phyloP scores from a whole-genome alignment of 1,284 basidiomycete genomes.

The Ustilago sp. region DNA sequence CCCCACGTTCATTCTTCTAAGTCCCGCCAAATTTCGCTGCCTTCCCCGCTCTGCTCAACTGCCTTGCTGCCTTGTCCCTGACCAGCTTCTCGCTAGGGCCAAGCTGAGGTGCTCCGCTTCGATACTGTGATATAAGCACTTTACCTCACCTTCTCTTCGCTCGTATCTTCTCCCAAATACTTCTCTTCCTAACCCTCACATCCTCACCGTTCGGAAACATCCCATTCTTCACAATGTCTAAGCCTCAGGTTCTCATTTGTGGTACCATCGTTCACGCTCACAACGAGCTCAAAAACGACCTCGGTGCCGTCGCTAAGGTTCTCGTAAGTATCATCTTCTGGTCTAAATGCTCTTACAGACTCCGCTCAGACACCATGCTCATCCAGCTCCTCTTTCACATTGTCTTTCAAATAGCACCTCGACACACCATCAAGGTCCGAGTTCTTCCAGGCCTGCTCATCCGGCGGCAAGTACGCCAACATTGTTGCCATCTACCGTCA shows the following conservation, averaged over 20 bases:
- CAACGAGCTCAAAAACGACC: constrained; percentile 52
- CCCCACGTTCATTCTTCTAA: constrained; percentile 17
- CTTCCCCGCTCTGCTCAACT: constrained; percentile 14
- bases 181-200: neutral
- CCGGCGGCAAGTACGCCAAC: constrained; percentile 74
- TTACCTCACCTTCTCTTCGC: constrained; percentile 6
- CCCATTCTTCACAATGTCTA: constrained; percentile 36
- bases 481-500: constrained; percentile 83
- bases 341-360: constrained; percentile 16
- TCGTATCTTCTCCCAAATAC: neutral
- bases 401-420: constrained; percentile 24
- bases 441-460: constrained; percentile 47
- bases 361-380: neutral
- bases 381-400: neutral
- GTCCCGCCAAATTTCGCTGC: constrained; percentile 1
- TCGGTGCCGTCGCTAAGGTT: constrained; percentile 46
- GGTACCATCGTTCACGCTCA: constrained; percentile 58
- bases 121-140: constrained; percentile 2
- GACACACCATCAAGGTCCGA: constrained; percentile 42
- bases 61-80: neutral
- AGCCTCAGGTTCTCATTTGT: constrained; percentile 57
- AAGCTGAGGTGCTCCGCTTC: constrained; percentile 2
- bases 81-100: constrained; percentile 7
- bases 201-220: neutral
- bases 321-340: constrained; percentile 71